Evolutionary conservation across 495 filamentous ascomycete species (phyloP).

Genomic region (Trichoderma virens): DNA sequence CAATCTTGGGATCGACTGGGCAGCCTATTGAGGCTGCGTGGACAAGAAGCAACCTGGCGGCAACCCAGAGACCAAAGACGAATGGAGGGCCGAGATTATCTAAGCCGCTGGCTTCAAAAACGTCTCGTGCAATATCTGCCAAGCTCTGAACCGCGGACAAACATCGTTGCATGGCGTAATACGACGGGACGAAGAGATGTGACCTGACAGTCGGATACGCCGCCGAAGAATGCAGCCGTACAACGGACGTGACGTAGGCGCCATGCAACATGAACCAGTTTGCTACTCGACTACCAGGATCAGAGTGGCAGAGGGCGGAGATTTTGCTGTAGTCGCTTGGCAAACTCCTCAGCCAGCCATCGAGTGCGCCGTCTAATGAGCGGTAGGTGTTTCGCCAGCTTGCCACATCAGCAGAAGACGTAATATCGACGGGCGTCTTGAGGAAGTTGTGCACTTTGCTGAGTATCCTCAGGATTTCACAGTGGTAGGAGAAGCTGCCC

Average conservation of each 20-base stretch:
- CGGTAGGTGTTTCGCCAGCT: slow-evolving; percentile 82
- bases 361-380: slow-evolving; percentile 67
- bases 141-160: slow-evolving; percentile 64
- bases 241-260: slow-evolving; percentile 64
- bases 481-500: slow-evolving; percentile 76
- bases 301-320: slow-evolving; percentile 58
- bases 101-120: slow-evolving; percentile 53
- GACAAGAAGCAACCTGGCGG: slow-evolving; percentile 60
- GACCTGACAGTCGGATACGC: slow-evolving; percentile 66
- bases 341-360: slow-evolving; percentile 73
- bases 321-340: slow-evolving; percentile 77
- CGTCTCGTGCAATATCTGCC: slow-evolving; percentile 51
- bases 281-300: slow-evolving; percentile 60
- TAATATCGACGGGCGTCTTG: slow-evolving; percentile 81
- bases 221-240: slow-evolving; percentile 68
- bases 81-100: slow-evolving; percentile 64
- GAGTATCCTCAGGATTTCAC: slow-evolving; percentile 78
- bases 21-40: slow-evolving; percentile 68
- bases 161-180: slow-evolving; percentile 60
- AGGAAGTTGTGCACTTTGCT: slow-evolving; percentile 80
- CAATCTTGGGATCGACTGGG: slow-evolving; percentile 56
- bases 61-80: slow-evolving; percentile 69
- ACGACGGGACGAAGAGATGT: slow-evolving; percentile 65
- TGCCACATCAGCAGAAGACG: slow-evolving; percentile 72
- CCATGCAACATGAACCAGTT: slow-evolving; percentile 86